Percentiles rank a stretch among this genome's conserved stretches.
Conservation (phyloP, 257 asterid genomes). For the Forsythia suspensa region DNA sequence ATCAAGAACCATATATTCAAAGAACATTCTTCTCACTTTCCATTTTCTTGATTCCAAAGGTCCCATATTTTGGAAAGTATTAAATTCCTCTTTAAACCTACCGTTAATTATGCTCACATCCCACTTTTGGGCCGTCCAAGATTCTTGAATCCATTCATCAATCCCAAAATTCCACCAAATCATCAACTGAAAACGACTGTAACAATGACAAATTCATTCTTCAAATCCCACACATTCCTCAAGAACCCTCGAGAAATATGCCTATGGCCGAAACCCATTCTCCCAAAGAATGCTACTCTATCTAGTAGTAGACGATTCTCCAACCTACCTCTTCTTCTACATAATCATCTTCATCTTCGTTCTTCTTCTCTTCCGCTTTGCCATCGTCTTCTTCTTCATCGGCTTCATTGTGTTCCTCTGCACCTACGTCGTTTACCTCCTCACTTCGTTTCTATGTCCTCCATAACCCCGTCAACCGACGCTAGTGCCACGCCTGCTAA, state of each 20-base stretch:
- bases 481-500: conserved; percentile 22
- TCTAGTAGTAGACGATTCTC: conserved; percentile 30
- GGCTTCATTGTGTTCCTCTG: conserved; percentile 41
- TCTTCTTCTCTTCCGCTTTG: conserved; percentile 38
- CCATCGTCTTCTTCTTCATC: conserved; percentile 29
- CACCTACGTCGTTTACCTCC: conserved; percentile 43
- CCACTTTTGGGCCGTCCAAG: too few relatives aligned
- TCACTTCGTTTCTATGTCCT: conserved; percentile 45
- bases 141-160: conserved; percentile 27
- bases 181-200: conserved; percentile 11
- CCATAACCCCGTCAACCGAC: conserved; percentile 25
- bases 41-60: neutral
- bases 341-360: conserved; percentile 26
- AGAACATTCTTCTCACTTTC: neutral
- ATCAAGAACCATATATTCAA: neutral
- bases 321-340: conserved; percentile 28
- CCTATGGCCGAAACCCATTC: conserved; percentile 21
- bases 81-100: neutral
- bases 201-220: conserved; percentile 34
- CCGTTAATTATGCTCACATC: too few relatives aligned
- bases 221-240: conserved; percentile 34
- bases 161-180: conserved; percentile 28
- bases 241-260: conserved; percentile 1
- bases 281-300: conserved; percentile 28
- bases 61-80: neutral